Percentiles rank a stretch among this genome's conserved stretches.
Evolutionary conservation across 2,329 filamentous ascomycete species (phyloP).

Genomic region (Bipolaris oryzae): DNA sequence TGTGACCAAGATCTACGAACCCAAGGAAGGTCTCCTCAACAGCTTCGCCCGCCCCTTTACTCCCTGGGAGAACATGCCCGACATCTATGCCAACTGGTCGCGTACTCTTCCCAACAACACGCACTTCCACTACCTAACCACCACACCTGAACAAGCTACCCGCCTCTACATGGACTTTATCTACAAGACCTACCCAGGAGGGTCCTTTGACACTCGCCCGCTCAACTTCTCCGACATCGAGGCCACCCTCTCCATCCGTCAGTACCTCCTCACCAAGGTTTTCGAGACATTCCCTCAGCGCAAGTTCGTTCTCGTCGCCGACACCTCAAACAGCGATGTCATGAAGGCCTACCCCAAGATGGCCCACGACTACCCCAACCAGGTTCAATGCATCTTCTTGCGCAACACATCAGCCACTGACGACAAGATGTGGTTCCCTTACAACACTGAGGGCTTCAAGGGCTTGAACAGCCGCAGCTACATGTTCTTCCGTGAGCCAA

Average conservation of each 20-base stretch:
- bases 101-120: slow-evolving; percentile 64
- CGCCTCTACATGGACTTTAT: slow-evolving; percentile 81
- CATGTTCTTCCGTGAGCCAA: slow-evolving; percentile 79
- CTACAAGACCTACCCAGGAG: slow-evolving; percentile 76
- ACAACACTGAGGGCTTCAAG: slow-evolving; percentile 75
- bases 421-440: slow-evolving; percentile 70
- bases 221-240: slow-evolving; percentile 78
- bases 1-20: slow-evolving; percentile 80
- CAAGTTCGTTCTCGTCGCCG: slow-evolving; percentile 76
- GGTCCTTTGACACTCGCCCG: slow-evolving; percentile 74
- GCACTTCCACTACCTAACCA: slow-evolving; percentile 84
- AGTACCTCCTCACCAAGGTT: slow-evolving; percentile 71
- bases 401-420: slow-evolving; percentile 77
- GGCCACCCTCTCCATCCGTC: slow-evolving; percentile 74
- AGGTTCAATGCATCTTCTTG: slow-evolving; percentile 78
- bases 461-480: slow-evolving; percentile 68
- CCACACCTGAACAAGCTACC: slow-evolving; percentile 77
- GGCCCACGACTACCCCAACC: slow-evolving; percentile 68
- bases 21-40: slow-evolving; percentile 75
- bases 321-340: slow-evolving; percentile 77
- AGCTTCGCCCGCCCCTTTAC: slow-evolving; percentile 74
- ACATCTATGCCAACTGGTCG: slow-evolving; percentile 78
- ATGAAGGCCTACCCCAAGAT: slow-evolving; percentile 69
- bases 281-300: slow-evolving; percentile 76
- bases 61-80: slow-evolving; percentile 79